Evolutionary conservation across 78 protist genomes (phyloP), one percentile per base, ranked within the genome.

Genomic region (Diacronema lutheri): DNA sequence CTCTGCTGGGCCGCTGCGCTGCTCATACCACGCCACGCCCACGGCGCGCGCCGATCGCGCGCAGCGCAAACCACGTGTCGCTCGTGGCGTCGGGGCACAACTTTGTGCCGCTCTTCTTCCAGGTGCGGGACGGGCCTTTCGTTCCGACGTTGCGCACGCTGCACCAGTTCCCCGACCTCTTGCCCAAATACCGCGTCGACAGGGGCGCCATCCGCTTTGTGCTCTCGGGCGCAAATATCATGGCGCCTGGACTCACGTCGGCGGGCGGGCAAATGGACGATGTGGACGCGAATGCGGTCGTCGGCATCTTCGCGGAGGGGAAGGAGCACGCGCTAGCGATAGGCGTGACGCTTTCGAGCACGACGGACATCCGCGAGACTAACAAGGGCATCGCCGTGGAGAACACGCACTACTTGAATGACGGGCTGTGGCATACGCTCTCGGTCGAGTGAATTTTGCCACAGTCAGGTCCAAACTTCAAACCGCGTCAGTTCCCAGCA

Each of bases 231-330:
- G 95, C 95, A 6, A 58, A 93, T 57, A 85, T 94, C 61, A 94
- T 94, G 96, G 65, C 90, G 58, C 96, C 90, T 2, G 96, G 96
- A 0, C 55, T 94, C 38, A 94, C 94, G 21, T 88, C 95, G 4
- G 46, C 90, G 12, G 96, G 96, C 20, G 96, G 92, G 4, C 13
- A 19, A 0, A 16, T 94, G 60, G 69, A 6, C 21, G 88, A 83
- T 20, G 81, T 88, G 35, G 44, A 20, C 25, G 84, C 33, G 1
- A 66, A 46, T 14, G 0, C 41, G 19, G 9, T 83, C 26, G 74
- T 90, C 37, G 92, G 86, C 3, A 12, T 92, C 21, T 25, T 46
- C 26, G 83, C 80, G 13, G 92, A 92, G 73, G 94, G 94, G 25
- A 92, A 92, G 90, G 71, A 86, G 83, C 92, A 92, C 81, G 89